Base-by-base conservation (phyloP, 371 early-diverging fungal species). In the Syncephalastrum contaminatum region DNA sequence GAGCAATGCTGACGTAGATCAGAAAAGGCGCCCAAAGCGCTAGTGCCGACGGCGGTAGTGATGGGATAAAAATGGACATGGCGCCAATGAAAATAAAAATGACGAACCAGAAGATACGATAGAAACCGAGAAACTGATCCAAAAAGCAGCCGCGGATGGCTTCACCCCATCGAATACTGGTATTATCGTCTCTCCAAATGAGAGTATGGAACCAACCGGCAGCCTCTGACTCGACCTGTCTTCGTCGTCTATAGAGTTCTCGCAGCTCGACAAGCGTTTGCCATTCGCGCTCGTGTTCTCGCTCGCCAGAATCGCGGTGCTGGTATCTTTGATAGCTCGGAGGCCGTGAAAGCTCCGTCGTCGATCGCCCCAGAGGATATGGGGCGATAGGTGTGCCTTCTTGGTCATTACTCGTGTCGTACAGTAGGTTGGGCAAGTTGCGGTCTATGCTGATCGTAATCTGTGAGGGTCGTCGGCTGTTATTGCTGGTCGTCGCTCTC, bases 81-180 rank as follows among this genome's bases (percentile, higher is more conserved):
- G 51, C 51, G 19, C 51, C 51, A 8, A 51, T 21, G 27, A 51
- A 51, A 5, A 40, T 41, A 10, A 51, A 39, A 19, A 51, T 18
- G 19, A 51, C 40, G n/a, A 51, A 21, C 51, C 51, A 51, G 12
- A 51, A 51, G 18, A 41, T 21, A 36, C 36, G 36, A 51, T 51
- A 19, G 15, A 51, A 51, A 10, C 51, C 51, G 10, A 40, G 20
- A 19, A 51, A 51, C 13, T 51, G 51, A 14, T 51, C 40, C 19
- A 18, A 7, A 4, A 51, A n/a, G 18, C 51, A 51, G 40, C 40
- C 51, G 19, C 40, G 10, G 13, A 51, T 20, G 16, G 27, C 40
- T 40, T 51, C 40, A 5, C 13, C 22, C 51, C 51, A 51, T 19
- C 19, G 15, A 13, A 39, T 14, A 18, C 20, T 16, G 18, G 36